Percentiles rank a stretch among this genome's conserved stretches.
phyloP scores from a whole-genome alignment of 257 asterid genomes.

The Lavandula angustifolia region DNA sequence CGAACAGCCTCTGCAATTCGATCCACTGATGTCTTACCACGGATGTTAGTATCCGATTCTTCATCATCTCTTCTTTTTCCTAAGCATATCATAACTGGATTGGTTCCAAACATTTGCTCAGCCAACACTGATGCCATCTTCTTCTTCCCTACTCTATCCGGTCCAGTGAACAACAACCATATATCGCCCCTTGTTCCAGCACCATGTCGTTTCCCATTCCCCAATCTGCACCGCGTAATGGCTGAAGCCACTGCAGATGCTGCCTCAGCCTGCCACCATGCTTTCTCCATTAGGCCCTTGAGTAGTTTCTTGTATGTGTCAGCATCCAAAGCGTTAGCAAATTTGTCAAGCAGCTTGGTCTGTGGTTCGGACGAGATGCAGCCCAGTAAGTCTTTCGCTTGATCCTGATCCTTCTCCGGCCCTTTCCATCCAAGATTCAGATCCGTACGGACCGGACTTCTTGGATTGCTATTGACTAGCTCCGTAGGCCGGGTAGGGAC shows the following conservation, averaged over 20 bases:
- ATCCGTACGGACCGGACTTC: constrained; percentile 83
- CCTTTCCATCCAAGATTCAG: constrained; percentile 70
- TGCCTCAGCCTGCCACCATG: constrained; percentile 99
- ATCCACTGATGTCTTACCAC: constrained; percentile 82
- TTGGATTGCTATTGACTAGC: constrained; percentile 41
- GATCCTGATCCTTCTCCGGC: constrained; percentile 39
- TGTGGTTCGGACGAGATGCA: constrained; percentile 70
- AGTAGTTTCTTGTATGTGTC: constrained; percentile 84
- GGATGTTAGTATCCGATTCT: constrained; percentile 49
- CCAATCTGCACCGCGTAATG: constrained; percentile 70
- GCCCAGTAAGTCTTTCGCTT: constrained; percentile 67
- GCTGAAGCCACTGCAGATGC: constrained; percentile 82
- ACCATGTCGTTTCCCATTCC: constrained; percentile 69
- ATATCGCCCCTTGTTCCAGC: constrained; percentile 68
- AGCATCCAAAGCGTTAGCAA: constrained; percentile 68
- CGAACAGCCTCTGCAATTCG: constrained; percentile 84
- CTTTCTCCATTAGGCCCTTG: constrained; percentile 87
- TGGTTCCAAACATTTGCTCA: constrained; percentile 63
- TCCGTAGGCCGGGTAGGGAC: constrained; percentile 31
- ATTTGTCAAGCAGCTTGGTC: constrained; percentile 58
- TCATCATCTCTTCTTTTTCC: constrained; percentile 59
- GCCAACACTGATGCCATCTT: constrained; percentile 82
- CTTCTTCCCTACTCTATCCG: constrained; percentile 79
- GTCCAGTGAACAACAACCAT: constrained; percentile 87
- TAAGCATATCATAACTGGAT: constrained; percentile 58